Conservation (phyloP, 768 basidiomycete genomes). For the Myochromella boudieri region DNA sequence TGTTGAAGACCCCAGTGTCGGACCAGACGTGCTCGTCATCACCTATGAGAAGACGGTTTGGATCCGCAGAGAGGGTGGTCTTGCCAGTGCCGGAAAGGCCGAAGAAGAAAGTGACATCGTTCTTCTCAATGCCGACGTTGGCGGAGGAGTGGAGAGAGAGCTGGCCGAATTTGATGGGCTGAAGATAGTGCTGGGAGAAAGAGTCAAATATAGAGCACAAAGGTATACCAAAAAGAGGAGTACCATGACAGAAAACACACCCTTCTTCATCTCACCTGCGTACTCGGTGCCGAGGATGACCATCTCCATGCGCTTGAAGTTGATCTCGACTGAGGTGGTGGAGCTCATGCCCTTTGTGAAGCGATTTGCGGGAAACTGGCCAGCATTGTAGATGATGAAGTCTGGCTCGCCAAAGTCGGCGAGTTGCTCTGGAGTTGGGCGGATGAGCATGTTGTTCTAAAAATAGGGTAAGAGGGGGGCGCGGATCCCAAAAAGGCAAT, state of each 20-base stretch:
- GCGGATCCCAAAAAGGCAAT: constrained; percentile 10
- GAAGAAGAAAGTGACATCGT: constrained; percentile 98
- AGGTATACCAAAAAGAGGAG: constrained; percentile 13
- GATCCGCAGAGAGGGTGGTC: constrained; percentile 97
- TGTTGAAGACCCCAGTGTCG: constrained; percentile 98
- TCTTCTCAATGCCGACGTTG: constrained; percentile 86
- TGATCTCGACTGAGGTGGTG: constrained; percentile 98
- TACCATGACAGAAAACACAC: constrained; percentile 98
- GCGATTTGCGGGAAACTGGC: constrained; percentile 99
- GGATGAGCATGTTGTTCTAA: constrained; percentile 99
- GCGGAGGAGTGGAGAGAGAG: constrained; percentile 97
- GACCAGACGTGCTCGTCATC: constrained; percentile 99
- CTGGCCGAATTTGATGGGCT: constrained; percentile 98
- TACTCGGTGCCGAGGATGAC: constrained; percentile 99
- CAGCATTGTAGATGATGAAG: constrained; percentile 99
- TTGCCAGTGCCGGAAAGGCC: constrained; percentile 98
- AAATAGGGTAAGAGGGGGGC: constrained; percentile 14
- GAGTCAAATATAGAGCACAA: constrained; percentile 13
- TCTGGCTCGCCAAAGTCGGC: constrained; percentile 95
- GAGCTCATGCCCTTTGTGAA: constrained; percentile 99
- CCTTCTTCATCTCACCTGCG: constrained; percentile 99
- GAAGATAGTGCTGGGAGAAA: constrained; percentile 80
- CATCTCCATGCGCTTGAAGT: constrained; percentile 99
- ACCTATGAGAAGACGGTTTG: constrained; percentile 89
- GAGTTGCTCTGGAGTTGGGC: constrained; percentile 93